Base-by-base conservation (phyloP, 106 monocot species). In the Dendrobium chrysotoxum region DNA sequence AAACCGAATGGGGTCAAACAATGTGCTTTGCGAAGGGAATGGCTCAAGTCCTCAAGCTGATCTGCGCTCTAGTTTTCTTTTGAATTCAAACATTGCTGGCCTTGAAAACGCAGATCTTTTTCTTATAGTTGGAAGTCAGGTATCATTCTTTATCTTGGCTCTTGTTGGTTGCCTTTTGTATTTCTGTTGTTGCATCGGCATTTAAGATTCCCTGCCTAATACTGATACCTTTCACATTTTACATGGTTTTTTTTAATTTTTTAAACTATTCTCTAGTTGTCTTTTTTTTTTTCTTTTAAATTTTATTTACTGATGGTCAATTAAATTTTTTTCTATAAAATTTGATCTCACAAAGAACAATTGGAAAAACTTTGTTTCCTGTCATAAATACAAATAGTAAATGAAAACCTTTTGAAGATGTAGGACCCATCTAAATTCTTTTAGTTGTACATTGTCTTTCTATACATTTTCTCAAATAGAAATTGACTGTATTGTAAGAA, bases 71-170 rank as follows among this genome's bases (percentile, higher is more conserved):
- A 87, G 83, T 77, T 99, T 84, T 54, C 87, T 99, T 66, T 67
- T 99, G 88, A 99, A 99, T 77, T 90, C 99, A n/a, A 90, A 75
- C 79, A 99, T 99, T 78, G 78, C 91, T 78, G 95, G 95, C 26
- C 93, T 99, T 55, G 99, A 95, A 76, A 91, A 91, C 53, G 95
- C 99, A 76, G 95, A 99, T 86, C 91, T 85, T 79, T 93, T 95
- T 72, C 95, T 99, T 75, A 82, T 99, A 38, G 80, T 99, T 82
- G 99, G 99, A 58, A 91, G 86, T 65, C 99, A 99, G 95, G 99
- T 99, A 91, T 58, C 9, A 47, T 46, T 58, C 23, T 47, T 9
- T 28, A 21, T 12, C 64, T 75, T 39, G 2, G 21, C 39, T 23
- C 55, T 53, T 41, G 42, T 39, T 15, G 15, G 13, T 30, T 44